phyloP scores from a whole-genome alignment of 805 yeast genomes.

The Myxozyma kluyveri region DNA sequence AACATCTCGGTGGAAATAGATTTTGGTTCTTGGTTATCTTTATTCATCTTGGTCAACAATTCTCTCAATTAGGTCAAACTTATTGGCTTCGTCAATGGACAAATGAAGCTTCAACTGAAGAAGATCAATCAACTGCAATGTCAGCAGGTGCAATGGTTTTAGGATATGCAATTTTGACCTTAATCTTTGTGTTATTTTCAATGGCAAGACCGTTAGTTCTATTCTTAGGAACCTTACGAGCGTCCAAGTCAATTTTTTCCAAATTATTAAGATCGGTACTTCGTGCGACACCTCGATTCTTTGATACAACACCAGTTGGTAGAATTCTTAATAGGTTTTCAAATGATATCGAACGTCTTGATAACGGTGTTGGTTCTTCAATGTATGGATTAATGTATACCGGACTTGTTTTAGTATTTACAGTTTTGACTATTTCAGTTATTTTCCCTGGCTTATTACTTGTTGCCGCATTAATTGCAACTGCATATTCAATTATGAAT shows the following conservation, averaged over 20 bases:
- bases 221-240: conserved; percentile 68
- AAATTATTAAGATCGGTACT: conserved; percentile 63
- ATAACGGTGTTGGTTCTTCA: conserved; percentile 81
- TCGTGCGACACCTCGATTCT: conserved; percentile 79
- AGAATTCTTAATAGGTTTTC: conserved; percentile 95
- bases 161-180: conserved; percentile 65
- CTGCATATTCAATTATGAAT: conserved; percentile 68
- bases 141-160: conserved; percentile 4
- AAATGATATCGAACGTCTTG: conserved; percentile 88
- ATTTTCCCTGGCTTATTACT: conserved; percentile 81
- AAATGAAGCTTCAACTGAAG: conserved; percentile 1
- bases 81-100: conserved; percentile 23
- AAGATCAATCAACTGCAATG: background rate
- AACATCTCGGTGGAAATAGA: conserved; percentile 8
- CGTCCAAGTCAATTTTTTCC: conserved; percentile 72
- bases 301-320: conserved; percentile 93
- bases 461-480: conserved; percentile 64
- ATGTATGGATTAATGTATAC: conserved; percentile 70
- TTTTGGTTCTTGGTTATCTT: conserved; percentile 10
- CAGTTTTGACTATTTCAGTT: conserved; percentile 64
- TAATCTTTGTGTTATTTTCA: conserved; percentile 51
- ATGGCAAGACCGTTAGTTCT: conserved; percentile 47
- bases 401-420: conserved; percentile 62
- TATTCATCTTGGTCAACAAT: conserved; percentile 12
- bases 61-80: conserved; percentile 12